phyloP scores from a whole-genome alignment of 2,329 filamentous ascomycete species.

The Escovopsis sp. region DNA sequence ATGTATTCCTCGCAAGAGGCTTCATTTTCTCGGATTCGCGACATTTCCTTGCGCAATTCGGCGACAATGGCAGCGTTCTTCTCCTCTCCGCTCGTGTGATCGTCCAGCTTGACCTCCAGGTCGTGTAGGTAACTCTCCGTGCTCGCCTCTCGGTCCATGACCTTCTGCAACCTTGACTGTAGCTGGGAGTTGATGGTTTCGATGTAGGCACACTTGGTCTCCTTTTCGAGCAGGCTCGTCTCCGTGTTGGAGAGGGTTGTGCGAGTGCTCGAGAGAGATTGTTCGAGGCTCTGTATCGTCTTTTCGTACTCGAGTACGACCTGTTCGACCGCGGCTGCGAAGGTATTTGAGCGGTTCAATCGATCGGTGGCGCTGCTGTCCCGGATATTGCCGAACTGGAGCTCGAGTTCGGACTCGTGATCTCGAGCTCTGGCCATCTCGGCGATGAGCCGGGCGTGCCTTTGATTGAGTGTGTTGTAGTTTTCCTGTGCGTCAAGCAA shows the following conservation, averaged over 20 bases:
- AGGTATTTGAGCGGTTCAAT: constrained; percentile 86
- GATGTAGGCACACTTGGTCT: constrained; percentile 83
- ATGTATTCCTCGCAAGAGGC: constrained; percentile 90
- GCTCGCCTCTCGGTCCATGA: constrained; percentile 78
- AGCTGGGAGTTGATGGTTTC: constrained; percentile 88
- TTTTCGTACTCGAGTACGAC: constrained; percentile 97
- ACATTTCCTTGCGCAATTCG: constrained; percentile 83
- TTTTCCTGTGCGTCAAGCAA: constrained; percentile 87
- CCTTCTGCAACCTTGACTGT: constrained; percentile 78
- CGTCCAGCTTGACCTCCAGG: constrained; percentile 78
- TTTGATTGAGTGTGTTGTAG: constrained; percentile 78
- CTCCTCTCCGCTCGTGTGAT: constrained; percentile 81
- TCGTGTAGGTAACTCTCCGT: constrained; percentile 91
- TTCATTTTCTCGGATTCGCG: constrained; percentile 79
- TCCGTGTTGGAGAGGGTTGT: constrained; percentile 72
- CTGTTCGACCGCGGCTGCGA: constrained; percentile 89
- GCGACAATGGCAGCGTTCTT: constrained; percentile 74
- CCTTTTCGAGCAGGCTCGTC: constrained; percentile 76
- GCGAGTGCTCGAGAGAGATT: constrained; percentile 78
- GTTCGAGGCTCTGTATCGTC: constrained; percentile 87
- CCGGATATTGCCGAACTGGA: constrained; percentile 39
- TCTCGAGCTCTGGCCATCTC: constrained; percentile 82
- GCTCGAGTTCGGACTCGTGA: constrained; percentile 44
- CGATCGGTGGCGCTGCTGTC: constrained; percentile 75
- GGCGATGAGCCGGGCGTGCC: constrained; percentile 88